Evolutionary conservation across 352 stramenopile species (phyloP).

Genomic region (Phytophthora pisi): DNA sequence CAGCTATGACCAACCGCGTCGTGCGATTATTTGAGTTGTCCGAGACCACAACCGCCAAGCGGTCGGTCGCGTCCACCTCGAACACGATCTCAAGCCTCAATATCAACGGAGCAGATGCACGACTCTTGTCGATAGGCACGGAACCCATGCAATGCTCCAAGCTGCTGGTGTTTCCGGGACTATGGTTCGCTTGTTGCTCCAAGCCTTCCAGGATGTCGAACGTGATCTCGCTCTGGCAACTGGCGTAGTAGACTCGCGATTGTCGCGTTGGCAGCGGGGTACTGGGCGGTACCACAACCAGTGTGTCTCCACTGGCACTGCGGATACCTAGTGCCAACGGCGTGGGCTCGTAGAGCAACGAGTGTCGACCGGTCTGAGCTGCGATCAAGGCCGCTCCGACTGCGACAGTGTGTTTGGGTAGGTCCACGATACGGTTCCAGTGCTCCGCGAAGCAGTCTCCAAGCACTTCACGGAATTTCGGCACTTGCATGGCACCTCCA

Average conservation of each 20-base stretch:
- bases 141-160: constrained; percentile 32
- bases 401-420: constrained; percentile 23
- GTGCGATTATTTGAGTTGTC: constrained; percentile 34
- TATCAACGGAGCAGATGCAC: constrained; percentile 30
- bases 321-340: constrained; percentile 41
- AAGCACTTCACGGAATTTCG: constrained; percentile 32
- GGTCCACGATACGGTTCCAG: constrained; percentile 14
- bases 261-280: constrained; percentile 30
- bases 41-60: constrained; percentile 28
- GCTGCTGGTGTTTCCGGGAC: neutral
- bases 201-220: constrained; percentile 43
- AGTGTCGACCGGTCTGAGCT: neutral
- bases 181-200: constrained; percentile 14
- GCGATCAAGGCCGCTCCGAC: constrained; percentile 31
- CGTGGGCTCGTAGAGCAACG: constrained; percentile 33
- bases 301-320: constrained; percentile 33
- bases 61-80: constrained; percentile 25
- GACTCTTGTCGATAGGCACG: constrained; percentile 33
- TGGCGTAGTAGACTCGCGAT: constrained; percentile 43
- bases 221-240: constrained; percentile 31
- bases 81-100: constrained; percentile 46
- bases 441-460: constrained; percentile 22
- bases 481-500: constrained; percentile 37
- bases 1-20: constrained; percentile 18
- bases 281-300: constrained; percentile 33